Percentiles rank a stretch among this genome's conserved stretches.
Evolutionary conservation across 2,329 filamentous ascomycete genomes (phyloP).

Genomic region (Waltergamsia citrina): DNA sequence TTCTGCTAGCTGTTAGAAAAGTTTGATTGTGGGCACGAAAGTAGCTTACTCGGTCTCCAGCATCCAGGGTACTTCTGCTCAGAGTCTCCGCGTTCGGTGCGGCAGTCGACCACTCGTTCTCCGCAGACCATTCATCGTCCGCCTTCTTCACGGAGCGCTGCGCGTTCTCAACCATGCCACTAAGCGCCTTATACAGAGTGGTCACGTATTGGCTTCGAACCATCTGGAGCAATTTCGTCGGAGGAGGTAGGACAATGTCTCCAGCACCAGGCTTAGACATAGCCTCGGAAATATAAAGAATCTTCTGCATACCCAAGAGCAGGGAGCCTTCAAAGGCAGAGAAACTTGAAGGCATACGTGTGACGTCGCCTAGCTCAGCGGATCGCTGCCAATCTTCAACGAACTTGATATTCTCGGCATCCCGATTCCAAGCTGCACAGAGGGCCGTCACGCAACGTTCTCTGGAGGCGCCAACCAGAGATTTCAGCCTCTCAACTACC

Average conservation of each 20-base stretch:
- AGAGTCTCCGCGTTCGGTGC: conserved; percentile 23
- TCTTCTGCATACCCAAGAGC: conserved; percentile 83
- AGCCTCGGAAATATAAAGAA: conserved; percentile 84
- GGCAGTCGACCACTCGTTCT: conserved; percentile 29
- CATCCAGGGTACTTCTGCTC: conserved; percentile 39
- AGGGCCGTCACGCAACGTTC: conserved; percentile 81
- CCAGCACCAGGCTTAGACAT: conserved; percentile 62
- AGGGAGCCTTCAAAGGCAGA: conserved; percentile 76
- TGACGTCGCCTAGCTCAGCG: conserved; percentile 74
- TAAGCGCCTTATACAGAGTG: conserved; percentile 86
- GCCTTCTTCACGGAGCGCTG: conserved; percentile 61
- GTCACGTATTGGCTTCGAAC: conserved; percentile 88
- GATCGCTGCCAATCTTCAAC: conserved; percentile 91
- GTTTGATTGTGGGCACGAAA: neutral
- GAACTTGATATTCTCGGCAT: conserved; percentile 85
- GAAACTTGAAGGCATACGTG: conserved; percentile 83
- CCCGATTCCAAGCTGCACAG: conserved; percentile 85
- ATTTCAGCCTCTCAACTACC: conserved; percentile 62
- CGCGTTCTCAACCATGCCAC: conserved; percentile 94
- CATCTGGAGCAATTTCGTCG: conserved; percentile 80
- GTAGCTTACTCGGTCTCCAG: conserved; percentile 43
- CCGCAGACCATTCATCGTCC: conserved; percentile 51
- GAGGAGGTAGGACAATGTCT: conserved; percentile 76
- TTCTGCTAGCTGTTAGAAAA: conserved; percentile 42
- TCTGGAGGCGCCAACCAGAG: conserved; percentile 66